phyloP scores from a whole-genome alignment of 2,329 filamentous ascomycete species.

The Pseudogymnoascus sp. region DNA sequence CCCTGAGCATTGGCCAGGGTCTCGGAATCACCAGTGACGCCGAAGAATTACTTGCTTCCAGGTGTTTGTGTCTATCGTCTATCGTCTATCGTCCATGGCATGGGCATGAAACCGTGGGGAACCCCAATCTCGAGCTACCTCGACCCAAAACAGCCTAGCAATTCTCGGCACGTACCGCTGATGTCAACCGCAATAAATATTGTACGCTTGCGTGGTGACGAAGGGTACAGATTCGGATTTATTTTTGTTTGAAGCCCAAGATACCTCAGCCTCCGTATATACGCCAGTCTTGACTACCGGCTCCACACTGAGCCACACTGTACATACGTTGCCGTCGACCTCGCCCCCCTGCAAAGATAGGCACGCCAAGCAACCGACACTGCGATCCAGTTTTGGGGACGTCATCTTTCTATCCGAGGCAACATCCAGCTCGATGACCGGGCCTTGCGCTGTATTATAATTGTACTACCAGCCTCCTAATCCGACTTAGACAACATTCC shows the following conservation, averaged over 20 bases:
- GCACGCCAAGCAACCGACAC: background rate
- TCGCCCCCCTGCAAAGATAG: background rate
- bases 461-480: background rate
- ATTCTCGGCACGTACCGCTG: constrained; percentile 5
- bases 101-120: background rate
- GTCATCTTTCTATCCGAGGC: constrained; percentile 1
- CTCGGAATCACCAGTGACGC: background rate
- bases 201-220: background rate
- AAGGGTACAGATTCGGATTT: background rate
- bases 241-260: background rate
- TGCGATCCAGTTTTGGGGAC: background rate
- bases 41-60: background rate
- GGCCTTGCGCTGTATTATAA: constrained; percentile 2
- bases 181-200: constrained; percentile 6
- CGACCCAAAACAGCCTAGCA: constrained; percentile 2
- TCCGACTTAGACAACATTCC: background rate
- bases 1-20: background rate
- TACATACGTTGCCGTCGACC: background rate
- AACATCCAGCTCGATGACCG: background rate
- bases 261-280: background rate
- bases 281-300: background rate
- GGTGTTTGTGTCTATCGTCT: background rate
- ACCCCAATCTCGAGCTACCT: background rate
- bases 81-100: constrained; percentile 1
- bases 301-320: constrained; percentile 1